Percentiles rank a stretch among this genome's conserved stretches.
These are phyloP conservation scores for Sporobolomyces phaffii DNA, from an alignment of 768 basidiomycete genomes.

Conservation along the genomic window DNA sequence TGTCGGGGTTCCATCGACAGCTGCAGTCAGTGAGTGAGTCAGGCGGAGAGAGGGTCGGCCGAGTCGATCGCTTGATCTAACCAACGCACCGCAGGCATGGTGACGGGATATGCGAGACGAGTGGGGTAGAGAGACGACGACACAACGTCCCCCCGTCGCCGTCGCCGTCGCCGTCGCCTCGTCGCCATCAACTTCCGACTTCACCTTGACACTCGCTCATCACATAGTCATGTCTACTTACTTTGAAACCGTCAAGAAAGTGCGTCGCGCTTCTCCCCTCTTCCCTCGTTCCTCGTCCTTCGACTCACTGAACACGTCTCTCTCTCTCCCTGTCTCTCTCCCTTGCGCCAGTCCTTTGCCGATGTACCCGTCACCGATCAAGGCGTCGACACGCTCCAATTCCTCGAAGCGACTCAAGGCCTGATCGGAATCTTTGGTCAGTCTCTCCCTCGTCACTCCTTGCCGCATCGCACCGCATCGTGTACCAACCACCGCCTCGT, in stretches of 20 bases:
- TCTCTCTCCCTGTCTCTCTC: neutral
- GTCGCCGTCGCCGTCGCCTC: too few species aligned
- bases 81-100: slow-evolving; percentile 9
- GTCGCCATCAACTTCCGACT: neutral
- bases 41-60: neutral
- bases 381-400: slow-evolving; percentile 80
- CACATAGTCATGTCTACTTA: slow-evolving; percentile 40
- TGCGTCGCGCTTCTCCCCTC: neutral
- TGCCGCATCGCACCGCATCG: neutral
- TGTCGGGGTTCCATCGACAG: slow-evolving; percentile 43
- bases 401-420: slow-evolving; percentile 81
- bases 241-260: slow-evolving; percentile 42
- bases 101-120: neutral
- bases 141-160: too few species aligned
- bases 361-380: slow-evolving; percentile 78
- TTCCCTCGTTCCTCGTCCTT: neutral
- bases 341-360: slow-evolving; percentile 67
- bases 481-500: slow-evolving; percentile 3
- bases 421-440: slow-evolving; percentile 84
- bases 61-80: too few species aligned
- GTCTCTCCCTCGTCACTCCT: slow-evolving; percentile 39
- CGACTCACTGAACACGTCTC: neutral
- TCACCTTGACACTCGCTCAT: neutral
- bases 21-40: neutral
- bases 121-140: too few species aligned